phyloP scores from a whole-genome alignment of 257 asterid species.

The Capsicum rhomboideum region DNA sequence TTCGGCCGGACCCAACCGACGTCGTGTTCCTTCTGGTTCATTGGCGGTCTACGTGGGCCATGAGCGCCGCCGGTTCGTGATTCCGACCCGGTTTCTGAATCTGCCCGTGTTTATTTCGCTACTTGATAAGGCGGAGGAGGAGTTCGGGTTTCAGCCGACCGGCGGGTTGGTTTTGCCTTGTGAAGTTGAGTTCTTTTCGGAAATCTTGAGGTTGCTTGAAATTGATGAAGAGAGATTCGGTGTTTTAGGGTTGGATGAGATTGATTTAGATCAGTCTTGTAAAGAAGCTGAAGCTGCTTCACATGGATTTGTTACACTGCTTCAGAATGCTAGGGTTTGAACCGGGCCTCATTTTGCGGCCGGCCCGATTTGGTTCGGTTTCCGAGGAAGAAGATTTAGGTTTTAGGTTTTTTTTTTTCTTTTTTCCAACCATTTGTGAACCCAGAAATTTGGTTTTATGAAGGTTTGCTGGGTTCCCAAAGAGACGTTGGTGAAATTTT shows the following conservation, averaged over 20 bases:
- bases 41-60: slow-evolving; percentile 57
- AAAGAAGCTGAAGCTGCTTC: slow-evolving; percentile 33
- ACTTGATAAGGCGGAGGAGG: slow-evolving; percentile 56
- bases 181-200: slow-evolving; percentile 35
- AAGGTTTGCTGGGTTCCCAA: slow-evolving; percentile 2
- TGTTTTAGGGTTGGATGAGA: slow-evolving; percentile 34
- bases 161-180: slow-evolving; percentile 58
- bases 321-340: slow-evolving; percentile 45
- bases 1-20: slow-evolving; percentile 9
- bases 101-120: slow-evolving; percentile 45
- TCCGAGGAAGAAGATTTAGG: background rate
- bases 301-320: slow-evolving; percentile 29
- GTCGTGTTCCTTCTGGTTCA: slow-evolving; percentile 37
- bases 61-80: slow-evolving; percentile 42
- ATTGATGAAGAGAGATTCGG: slow-evolving; percentile 42
- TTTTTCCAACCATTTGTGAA: slow-evolving; percentile 3
- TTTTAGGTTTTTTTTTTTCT: background rate
- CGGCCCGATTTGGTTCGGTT: background rate
- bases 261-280: slow-evolving; percentile 27
- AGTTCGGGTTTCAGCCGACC: slow-evolving; percentile 44
- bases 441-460: slow-evolving; percentile 8
- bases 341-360: background rate
- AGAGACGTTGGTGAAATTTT: background rate
- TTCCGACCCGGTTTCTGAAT: slow-evolving; percentile 57
- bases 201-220: slow-evolving; percentile 31